Evolutionary conservation across 2,329 filamentous ascomycete genomes (phyloP), one percentile per base, ranked within the genome.

Genomic region (Ophiostoma tasmaniense): DNA sequence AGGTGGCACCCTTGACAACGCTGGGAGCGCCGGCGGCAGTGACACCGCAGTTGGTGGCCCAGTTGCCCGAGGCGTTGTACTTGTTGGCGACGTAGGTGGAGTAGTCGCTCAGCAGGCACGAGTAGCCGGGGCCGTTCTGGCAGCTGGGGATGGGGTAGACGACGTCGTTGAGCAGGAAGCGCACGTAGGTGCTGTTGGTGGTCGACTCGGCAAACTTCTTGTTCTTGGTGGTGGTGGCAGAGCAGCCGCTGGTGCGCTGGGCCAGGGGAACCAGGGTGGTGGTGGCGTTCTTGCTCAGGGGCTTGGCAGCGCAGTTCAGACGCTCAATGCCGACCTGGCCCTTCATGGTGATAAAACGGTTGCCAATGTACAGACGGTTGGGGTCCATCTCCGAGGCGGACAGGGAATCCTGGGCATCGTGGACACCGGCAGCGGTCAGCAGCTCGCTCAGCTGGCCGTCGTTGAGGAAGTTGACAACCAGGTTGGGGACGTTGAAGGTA

Each of bases 391-490:
- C 75, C 2, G 80, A 81, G 1, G 79, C 77, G 0, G 84, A 79
- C 0, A 90, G 80, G 1, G 79, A 75, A 2, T 76, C 73, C 73
- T 89, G 81, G 10, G 80, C 77, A 71, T 89, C 87, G 72, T 88
- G 89, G 1, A 89, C 81, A 0, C 88, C 88, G 20, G 84, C 82
- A 6, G 83, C 82, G 1, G 85, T 82, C 0, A 85, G 82, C 7
- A 90, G 78, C 76, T 90, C 83, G 66, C 83, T 86, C 55, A 90
- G 81, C 73, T 90, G 88, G 3, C 87, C 87, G 73, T 90, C 88
- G 70, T 90, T 89, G 50, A 87, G 78, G 75, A 90, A 90, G 0
- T 81, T 81, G 66, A 87, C 83, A 13, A 89, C 80, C 25, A 90
- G 78, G 55, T 82, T 83, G 6, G 87, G 86, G 0, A 89, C 74